These are phyloP conservation scores for Fraxinus platypoda DNA, from an alignment of 305 asterid species.

Conservation along the genomic window DNA sequence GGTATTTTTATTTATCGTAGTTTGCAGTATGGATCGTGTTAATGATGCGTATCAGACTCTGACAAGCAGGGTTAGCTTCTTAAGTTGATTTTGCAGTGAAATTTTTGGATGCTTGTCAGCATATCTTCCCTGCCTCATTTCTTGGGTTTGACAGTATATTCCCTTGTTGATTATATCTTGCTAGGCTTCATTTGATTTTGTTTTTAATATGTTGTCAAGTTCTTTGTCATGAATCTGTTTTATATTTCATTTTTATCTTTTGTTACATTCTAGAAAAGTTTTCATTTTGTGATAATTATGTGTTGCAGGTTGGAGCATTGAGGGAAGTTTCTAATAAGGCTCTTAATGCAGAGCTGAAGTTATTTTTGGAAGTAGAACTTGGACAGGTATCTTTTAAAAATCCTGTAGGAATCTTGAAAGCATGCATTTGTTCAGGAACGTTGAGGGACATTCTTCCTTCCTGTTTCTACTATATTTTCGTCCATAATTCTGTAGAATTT, in stretches of 20 bases:
- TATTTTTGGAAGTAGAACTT: slow-evolving; percentile 59
- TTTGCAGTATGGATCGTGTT: background rate
- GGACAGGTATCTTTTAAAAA: slow-evolving; percentile 41
- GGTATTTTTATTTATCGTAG: background rate
- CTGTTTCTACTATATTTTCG: slow-evolving; percentile 6
- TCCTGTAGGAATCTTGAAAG: slow-evolving; percentile 9
- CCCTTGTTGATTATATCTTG: slow-evolving; percentile 11
- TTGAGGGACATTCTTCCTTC: slow-evolving; percentile 8
- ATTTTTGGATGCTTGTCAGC: background rate
- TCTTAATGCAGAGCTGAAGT: slow-evolving; percentile 59
- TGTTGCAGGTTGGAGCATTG: slow-evolving; percentile 62
- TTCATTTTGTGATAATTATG: slow-evolving; percentile 11
- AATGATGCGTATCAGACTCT: background rate
- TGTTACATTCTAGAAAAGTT: background rate
- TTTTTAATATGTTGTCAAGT: slow-evolving; percentile 1
- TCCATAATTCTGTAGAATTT: slow-evolving; percentile 19
- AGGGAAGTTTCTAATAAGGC: slow-evolving; percentile 58
- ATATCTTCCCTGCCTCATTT: slow-evolving; percentile 1
- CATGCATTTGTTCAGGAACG: background rate
- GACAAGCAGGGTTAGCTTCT: background rate
- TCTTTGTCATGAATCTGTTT: background rate
- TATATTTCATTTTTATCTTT: slow-evolving; percentile 9
- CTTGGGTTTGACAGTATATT: slow-evolving; percentile 5
- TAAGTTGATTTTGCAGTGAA: background rate
- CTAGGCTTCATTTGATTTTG: background rate